Evolutionary conservation across 495 filamentous ascomycete species (phyloP), one percentile per base, ranked within the genome.

Genomic region (Aspergillus saccharolyticus): DNA sequence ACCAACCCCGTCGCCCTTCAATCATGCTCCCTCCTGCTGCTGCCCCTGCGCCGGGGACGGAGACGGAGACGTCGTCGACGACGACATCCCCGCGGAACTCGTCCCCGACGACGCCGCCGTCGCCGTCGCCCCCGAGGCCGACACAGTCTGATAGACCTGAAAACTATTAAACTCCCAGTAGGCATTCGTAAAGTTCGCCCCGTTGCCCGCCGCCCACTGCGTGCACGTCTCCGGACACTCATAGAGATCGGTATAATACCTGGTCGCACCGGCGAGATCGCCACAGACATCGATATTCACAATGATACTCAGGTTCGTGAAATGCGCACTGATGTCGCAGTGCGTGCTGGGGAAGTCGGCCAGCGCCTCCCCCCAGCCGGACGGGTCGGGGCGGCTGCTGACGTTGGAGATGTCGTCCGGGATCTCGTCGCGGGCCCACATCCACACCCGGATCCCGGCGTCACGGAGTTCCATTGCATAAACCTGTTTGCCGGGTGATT

Each of bases 101-200:
- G n/a, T n/a, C n/a, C n/a, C n/a, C n/a, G n/a, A n/a, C n/a, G n/a
- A n/a, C n/a, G n/a, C n/a, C n/a, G 20, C 2, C 21, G 47, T 24
- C 20, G 46, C 22, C 10, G 12, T 25, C 46, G 46, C n/a, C 47
- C 22, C 28, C 14, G 47, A 30, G 21, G 12, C 15, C 10, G 46
- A 49, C 9, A 21, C 25, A n/a, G 47, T 50, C 55, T 73, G 64
- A 58, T 75, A 79, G 21, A 83, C 73, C 58, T 71, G 67, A 54
- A 79, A 80, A 49, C 68, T 66, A n/a, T 54, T 62, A 61, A 78
- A 83, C 56, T 83, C 79, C 78, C 78, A 81, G 66, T 74, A 80
- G 0, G 78, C 78, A 16, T 73, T 60, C 9, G 60, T 64, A 57
- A 81, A 80, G 0, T 59, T 65, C 2, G 53, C 59, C 0, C 72